Evolutionary conservation across 352 stramenopile genomes (phyloP), one percentile per base, ranked within the genome.

Genomic region (Stramenopiles sp.): DNA sequence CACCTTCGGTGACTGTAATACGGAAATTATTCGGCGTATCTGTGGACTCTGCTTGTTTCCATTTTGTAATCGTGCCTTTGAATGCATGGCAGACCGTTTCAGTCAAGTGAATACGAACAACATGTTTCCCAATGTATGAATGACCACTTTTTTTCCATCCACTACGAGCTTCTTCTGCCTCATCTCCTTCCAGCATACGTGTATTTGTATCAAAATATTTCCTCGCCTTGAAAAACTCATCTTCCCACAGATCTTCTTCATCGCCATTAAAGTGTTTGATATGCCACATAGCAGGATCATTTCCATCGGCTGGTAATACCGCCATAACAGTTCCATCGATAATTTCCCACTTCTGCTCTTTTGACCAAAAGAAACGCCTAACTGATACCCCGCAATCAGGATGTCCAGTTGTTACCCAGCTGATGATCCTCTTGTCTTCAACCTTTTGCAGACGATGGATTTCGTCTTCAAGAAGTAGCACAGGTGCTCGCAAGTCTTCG

Each of bases 81-180:
- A 71, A 25, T 25, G 55, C 55, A 71, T 22, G 22, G 27, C 22
- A 27, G 22, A 22, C 27, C 22, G 55, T 25, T 71, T 71, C 27
- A 25, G 27, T 22, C 22, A 71, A 22, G 22, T 71, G 22, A 27
- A 71, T 71, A 22, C 55, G 22, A 25, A 71, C 55, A 27, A 27
- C 55, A 71, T 22, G 22, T 27, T 71, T 71, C 22, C 55, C 55
- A 22, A 71, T 27, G 22, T 25, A 25, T 25, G 55, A 27, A 27
- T 71, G 55, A 71, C 55, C 55, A 71, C 55, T 71, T 71, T 71
- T 71, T 71, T 71, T 71, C 55, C 55, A 71, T 71, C 55, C 55
- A 27, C 55, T 71, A 22, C 27, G 55, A 25, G 27, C 22, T 71
- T 71, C 55, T 71, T 71, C 55, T 71, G 55, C 55, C 27, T 71